Evolutionary conservation across 2,329 filamentous ascomycete species (phyloP).

Genomic region (Exophiala sp.): DNA sequence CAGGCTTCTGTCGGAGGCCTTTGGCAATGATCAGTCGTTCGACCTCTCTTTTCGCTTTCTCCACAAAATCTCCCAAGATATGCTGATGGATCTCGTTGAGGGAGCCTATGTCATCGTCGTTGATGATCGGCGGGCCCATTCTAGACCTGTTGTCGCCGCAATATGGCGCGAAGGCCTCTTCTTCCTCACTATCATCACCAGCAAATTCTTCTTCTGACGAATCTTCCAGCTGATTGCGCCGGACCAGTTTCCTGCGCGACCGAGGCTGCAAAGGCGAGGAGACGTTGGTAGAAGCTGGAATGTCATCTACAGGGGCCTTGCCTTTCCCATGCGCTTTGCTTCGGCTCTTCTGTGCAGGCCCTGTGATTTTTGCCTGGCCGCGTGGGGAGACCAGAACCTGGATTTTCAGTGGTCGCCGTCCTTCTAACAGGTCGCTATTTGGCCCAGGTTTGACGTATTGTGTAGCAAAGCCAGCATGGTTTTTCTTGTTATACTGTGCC

Average conservation of each 20-base stretch:
- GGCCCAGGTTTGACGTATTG: constrained; percentile 54
- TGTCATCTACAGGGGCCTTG: constrained; percentile 33
- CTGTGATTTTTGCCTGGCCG: constrained; percentile 34
- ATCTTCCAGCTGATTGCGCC: constrained; percentile 26
- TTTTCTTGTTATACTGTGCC: constrained; percentile 61
- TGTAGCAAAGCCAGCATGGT: constrained; percentile 58
- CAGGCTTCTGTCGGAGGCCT: constrained; percentile 42
- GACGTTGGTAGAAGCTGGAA: constrained; percentile 60
- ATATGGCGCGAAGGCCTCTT: constrained; percentile 36
- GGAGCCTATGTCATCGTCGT: constrained; percentile 38
- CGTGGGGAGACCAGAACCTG: constrained; percentile 48
- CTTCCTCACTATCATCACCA: constrained; percentile 24
- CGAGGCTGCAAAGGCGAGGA: constrained; percentile 56
- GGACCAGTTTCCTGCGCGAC: constrained; percentile 34
- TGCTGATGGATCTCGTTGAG: constrained; percentile 41
- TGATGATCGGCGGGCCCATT: constrained; percentile 44
- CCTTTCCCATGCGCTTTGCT: constrained; percentile 34
- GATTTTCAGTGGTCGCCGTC: constrained; percentile 45
- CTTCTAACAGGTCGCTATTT: constrained; percentile 44
- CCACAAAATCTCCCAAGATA: constrained; percentile 45
- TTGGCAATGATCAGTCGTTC: constrained; percentile 40
- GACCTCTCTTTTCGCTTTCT: constrained; percentile 41
- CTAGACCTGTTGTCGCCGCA: constrained; percentile 28
- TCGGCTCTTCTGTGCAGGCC: constrained; percentile 27
- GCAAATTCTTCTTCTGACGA: constrained; percentile 18